These are phyloP conservation scores for Aspergillus caelatus DNA, from an alignment of 2,329 filamentous ascomycete species.

Conservation along the genomic window DNA sequence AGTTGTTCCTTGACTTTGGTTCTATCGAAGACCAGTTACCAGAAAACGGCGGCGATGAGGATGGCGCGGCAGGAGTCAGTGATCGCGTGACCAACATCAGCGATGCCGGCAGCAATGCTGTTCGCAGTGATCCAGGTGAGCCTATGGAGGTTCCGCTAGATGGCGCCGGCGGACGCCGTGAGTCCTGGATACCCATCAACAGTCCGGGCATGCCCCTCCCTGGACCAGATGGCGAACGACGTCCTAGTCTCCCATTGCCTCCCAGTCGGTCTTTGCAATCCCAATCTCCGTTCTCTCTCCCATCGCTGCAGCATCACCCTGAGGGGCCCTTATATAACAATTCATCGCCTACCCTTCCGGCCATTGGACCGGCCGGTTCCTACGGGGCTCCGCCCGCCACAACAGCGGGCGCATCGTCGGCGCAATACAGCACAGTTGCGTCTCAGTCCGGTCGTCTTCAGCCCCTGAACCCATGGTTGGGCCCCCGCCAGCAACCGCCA, in stretches of 20 bases:
- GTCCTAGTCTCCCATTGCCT: conserved; percentile 42
- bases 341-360: conserved; percentile 37
- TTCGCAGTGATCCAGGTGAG: conserved; percentile 44
- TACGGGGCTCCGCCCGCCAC: conserved; percentile 25
- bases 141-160: conserved; percentile 32
- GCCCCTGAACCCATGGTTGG: conserved; percentile 44
- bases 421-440: conserved; percentile 28
- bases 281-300: conserved; percentile 38
- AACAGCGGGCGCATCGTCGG: conserved; percentile 25
- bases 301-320: conserved; percentile 39
- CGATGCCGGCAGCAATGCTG: conserved; percentile 44
- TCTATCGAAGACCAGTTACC: conserved; percentile 42
- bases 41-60: conserved; percentile 38
- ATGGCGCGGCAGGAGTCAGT: conserved; percentile 27
- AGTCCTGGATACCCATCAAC: conserved; percentile 47
- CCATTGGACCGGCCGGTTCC: conserved; percentile 27
- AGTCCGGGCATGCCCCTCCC: conserved; percentile 37
- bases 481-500: conserved; percentile 33
- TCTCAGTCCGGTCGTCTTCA: conserved; percentile 40
- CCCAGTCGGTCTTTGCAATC: conserved; percentile 37
- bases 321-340: conserved; percentile 33
- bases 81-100: conserved; percentile 40
- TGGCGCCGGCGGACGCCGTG: conserved; percentile 38
- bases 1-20: conserved; percentile 44
- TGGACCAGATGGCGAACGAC: conserved; percentile 36